A percentile compares a stretch with the other conserved stretches of the same genome.
Conservation (phyloP, 441 rosid species). For the Hura crepitans region DNA sequence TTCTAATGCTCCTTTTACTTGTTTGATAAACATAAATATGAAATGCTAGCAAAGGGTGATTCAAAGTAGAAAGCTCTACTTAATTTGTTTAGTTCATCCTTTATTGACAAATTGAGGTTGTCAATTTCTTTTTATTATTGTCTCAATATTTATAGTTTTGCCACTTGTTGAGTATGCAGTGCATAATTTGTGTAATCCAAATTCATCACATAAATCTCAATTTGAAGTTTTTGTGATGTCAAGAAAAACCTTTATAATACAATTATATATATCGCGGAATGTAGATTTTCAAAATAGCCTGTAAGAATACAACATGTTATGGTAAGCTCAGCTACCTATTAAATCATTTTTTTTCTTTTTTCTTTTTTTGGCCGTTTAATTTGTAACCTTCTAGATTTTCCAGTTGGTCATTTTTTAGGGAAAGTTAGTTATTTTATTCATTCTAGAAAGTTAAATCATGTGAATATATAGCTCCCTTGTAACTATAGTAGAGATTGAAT, state of each 20-base stretch:
- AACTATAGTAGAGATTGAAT: no score
- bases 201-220: neutral
- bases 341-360: no score
- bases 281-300: neutral
- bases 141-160: neutral
- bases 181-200: neutral
- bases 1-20: neutral
- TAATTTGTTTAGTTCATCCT: slow-evolving; percentile 11
- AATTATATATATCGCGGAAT: neutral
- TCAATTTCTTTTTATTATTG: slow-evolving; percentile 20
- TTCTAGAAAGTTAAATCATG: no score
- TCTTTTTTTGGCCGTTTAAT: no score
- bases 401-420: no score
- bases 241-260: neutral
- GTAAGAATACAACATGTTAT: no score
- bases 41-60: neutral
- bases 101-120: slow-evolving; percentile 66
- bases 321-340: neutral
- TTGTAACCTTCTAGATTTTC: no score
- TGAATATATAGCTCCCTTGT: no score
- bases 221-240: neutral
- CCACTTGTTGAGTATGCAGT: neutral
- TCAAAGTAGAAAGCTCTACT: neutral
- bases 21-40: neutral
- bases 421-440: no score